Conservation (phyloP, 2,329 filamentous ascomycete genomes). For the Scytalidium lignicola region DNA sequence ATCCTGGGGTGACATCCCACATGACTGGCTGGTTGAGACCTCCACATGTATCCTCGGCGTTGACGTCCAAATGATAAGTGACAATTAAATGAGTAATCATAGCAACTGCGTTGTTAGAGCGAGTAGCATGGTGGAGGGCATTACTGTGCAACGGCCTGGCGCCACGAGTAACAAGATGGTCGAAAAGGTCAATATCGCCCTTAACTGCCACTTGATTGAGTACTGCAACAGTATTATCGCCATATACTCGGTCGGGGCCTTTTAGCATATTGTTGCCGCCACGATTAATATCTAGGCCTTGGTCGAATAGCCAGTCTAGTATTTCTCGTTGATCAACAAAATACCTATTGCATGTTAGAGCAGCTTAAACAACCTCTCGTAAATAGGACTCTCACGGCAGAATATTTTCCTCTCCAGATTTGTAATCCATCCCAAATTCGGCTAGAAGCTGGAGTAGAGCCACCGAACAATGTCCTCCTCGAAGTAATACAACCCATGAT, state of each 20-base stretch:
- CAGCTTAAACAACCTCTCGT: background rate
- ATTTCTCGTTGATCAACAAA: background rate
- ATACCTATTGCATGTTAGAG: background rate
- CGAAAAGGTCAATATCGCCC: constrained; percentile 7
- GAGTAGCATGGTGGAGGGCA: constrained; percentile 2
- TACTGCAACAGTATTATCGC: constrained; percentile 5
- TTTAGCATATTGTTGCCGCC: background rate
- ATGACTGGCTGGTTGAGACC: constrained; percentile 1
- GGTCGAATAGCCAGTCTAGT: constrained; percentile 8
- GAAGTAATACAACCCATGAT: background rate
- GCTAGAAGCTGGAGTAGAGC: constrained; percentile 1
- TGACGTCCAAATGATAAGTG: constrained; percentile 6
- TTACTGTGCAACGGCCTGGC: constrained; percentile 3
- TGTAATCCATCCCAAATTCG: constrained; percentile 1
- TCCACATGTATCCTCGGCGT: constrained; percentile 1
- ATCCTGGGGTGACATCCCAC: too few species aligned
- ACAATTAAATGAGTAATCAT: constrained; percentile 7
- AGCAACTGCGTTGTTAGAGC: constrained; percentile 1
- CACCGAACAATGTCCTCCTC: background rate
- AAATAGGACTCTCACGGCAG: background rate
- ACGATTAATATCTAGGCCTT: constrained; percentile 8
- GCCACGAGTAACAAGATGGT: constrained; percentile 6
- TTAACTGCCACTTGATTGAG: constrained; percentile 4
- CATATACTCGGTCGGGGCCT: background rate
- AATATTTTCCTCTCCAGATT: constrained; percentile 1